phyloP scores from a whole-genome alignment of 2,329 filamentous ascomycete species.

The Trichoderma endophyticum region DNA sequence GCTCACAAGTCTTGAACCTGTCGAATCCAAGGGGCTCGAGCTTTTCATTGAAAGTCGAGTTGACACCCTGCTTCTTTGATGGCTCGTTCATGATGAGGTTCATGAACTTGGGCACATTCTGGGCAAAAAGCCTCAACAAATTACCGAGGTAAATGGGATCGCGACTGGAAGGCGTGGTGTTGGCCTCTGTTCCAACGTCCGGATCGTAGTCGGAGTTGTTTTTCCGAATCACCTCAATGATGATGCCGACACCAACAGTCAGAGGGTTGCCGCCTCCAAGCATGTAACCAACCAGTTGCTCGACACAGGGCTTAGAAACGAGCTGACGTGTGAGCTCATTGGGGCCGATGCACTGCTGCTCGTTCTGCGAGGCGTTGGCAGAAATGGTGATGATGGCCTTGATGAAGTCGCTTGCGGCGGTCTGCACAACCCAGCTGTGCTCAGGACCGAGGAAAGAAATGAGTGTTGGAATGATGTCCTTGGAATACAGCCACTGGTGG shows the following conservation, averaged over 20 bases:
- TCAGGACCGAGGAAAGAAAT: slow-evolving; percentile 83
- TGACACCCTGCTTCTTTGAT: slow-evolving; percentile 69
- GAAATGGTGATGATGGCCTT: slow-evolving; percentile 99
- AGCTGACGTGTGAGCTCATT: slow-evolving; percentile 95
- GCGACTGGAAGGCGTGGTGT: slow-evolving; percentile 73
- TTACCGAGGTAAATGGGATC: slow-evolving; percentile 96
- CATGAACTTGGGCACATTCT: slow-evolving; percentile 93
- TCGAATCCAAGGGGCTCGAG: slow-evolving; percentile 96
- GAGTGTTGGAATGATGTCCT: slow-evolving; percentile 81
- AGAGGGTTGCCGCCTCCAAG: slow-evolving; percentile 87
- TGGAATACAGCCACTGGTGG: slow-evolving; percentile 82
- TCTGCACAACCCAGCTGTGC: slow-evolving; percentile 86
- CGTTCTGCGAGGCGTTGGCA: slow-evolving; percentile 94
- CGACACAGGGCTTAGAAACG: slow-evolving; percentile 79
- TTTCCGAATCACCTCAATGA: slow-evolving; percentile 98
- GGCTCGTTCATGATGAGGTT: slow-evolving; percentile 76
- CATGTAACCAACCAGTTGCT: slow-evolving; percentile 87
- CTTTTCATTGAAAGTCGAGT: slow-evolving; percentile 83
- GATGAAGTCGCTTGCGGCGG: slow-evolving; percentile 93
- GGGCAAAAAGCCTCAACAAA: slow-evolving; percentile 81
- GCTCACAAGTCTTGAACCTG: slow-evolving; percentile 96
- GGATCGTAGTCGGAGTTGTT: slow-evolving; percentile 99
- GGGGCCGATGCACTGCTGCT: slow-evolving; percentile 97
- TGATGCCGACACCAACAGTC: slow-evolving; percentile 92
- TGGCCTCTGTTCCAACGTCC: slow-evolving; percentile 78